A percentile compares a stretch with the other conserved stretches of the same genome.
Evolutionary conservation across 129 eudicot species (phyloP).

Genomic region (Apium graveolens): DNA sequence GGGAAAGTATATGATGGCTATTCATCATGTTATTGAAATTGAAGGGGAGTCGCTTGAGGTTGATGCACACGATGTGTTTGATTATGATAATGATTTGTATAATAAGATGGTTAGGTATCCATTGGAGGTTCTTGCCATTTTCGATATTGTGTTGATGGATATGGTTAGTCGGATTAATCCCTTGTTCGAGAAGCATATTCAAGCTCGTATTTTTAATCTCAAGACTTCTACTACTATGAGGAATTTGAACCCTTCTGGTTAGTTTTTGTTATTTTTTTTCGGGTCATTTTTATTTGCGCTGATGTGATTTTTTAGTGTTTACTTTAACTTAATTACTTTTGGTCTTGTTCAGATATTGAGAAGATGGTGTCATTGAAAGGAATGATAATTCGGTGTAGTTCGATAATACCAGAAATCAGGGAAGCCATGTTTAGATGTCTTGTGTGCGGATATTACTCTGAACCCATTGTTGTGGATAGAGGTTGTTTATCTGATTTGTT

Average conservation of each 20-base stretch:
- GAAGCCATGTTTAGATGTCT: conserved; percentile 84
- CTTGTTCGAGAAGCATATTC: conserved; percentile 77
- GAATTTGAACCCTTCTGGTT: conserved; percentile 86
- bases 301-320: neutral
- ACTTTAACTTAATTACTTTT: neutral
- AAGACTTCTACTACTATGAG: conserved; percentile 73
- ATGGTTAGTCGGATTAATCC: conserved; percentile 66
- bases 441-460: conserved; percentile 81
- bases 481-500: conserved; percentile 31
- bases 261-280: neutral
- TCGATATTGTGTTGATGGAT: conserved; percentile 87
- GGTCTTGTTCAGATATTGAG: conserved; percentile 61
- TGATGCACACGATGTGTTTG: conserved; percentile 72
- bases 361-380: conserved; percentile 98
- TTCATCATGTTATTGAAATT: conserved; percentile 57
- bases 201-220: conserved; percentile 72
- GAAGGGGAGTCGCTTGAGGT: conserved; percentile 86
- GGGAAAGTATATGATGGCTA: conserved; percentile 74
- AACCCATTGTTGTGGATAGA: conserved; percentile 77
- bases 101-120: conserved; percentile 90
- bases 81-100: conserved; percentile 73
- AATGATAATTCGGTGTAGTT: conserved; percentile 82
- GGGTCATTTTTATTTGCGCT: neutral
- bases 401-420: conserved; percentile 64
- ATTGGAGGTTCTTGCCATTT: conserved; percentile 78